These are phyloP conservation scores for Chrysopogon serrulatus DNA, from an alignment of 176 grass and related monocot species.

Conservation along the genomic window DNA sequence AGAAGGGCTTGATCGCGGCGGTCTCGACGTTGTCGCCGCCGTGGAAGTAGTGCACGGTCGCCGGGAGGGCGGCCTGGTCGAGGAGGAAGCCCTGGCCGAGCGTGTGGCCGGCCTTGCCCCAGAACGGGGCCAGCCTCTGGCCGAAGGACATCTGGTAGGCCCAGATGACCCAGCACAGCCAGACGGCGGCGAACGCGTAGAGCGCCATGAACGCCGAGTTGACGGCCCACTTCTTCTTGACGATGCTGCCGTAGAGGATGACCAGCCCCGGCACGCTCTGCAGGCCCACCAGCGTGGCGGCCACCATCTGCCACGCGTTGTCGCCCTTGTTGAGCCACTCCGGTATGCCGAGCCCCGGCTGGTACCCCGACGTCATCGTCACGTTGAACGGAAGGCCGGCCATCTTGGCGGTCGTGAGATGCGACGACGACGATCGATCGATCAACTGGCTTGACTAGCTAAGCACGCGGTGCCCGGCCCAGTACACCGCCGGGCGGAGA, in stretches of 20 bases:
- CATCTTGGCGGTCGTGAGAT: conserved; percentile 15
- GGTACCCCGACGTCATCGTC: conserved; percentile 44
- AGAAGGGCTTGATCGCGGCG: neutral
- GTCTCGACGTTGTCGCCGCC: conserved; percentile 8
- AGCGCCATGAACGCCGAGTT: conserved; percentile 98
- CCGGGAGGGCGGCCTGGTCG: conserved; percentile 43
- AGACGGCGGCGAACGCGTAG: conserved; percentile 86
- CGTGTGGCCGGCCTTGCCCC: conserved; percentile 70
- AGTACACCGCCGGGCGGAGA: neutral
- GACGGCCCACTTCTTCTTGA: conserved; percentile 97
- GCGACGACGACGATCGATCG: neutral
- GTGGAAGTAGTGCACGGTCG: conserved; percentile 20
- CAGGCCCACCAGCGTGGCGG: conserved; percentile 80
- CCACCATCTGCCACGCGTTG: conserved; percentile 94
- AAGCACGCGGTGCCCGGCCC: neutral
- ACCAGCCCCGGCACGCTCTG: conserved; percentile 78
- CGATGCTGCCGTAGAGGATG: conserved; percentile 94
- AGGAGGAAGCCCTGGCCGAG: conserved; percentile 68
- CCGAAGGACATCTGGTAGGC: conserved; percentile 95
- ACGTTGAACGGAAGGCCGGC: accelerated
- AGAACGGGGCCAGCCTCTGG: conserved; percentile 69
- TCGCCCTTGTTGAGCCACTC: conserved; percentile 91
- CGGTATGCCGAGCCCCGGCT: neutral
- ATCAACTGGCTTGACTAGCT: neutral
- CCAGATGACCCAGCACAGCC: conserved; percentile 94